These are phyloP conservation scores for Aspergillus pseudonomiae DNA, from an alignment of 2,329 filamentous ascomycete genomes.

Conservation along the genomic window DNA sequence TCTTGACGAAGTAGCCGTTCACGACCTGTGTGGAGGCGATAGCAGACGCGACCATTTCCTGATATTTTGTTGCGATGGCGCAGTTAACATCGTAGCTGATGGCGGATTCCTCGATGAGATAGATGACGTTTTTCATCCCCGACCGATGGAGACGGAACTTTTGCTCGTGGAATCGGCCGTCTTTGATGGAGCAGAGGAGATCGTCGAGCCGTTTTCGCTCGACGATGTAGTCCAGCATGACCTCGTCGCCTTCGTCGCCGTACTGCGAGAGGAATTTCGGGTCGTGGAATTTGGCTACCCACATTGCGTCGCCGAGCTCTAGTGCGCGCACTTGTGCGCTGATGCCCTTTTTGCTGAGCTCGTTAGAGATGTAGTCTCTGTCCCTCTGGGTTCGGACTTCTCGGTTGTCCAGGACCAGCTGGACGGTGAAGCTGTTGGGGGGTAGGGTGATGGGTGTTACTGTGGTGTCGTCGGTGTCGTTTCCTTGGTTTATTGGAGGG, in stretches of 20 bases:
- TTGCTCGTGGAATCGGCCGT: constrained; percentile 80
- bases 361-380: constrained; percentile 74
- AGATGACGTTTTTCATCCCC: constrained; percentile 75
- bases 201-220: constrained; percentile 82
- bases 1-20: constrained; percentile 77
- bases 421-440: constrained; percentile 69
- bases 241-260: constrained; percentile 63
- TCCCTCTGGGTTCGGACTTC: constrained; percentile 74
- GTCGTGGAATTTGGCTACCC: constrained; percentile 74
- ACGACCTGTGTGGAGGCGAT: constrained; percentile 78
- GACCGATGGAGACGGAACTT: constrained; percentile 76
- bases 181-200: constrained; percentile 77
- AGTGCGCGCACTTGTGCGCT: constrained; percentile 68
- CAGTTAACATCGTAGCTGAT: constrained; percentile 58
- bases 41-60: constrained; percentile 70
- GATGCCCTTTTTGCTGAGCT: constrained; percentile 68
- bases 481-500: background rate
- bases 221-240: constrained; percentile 78
- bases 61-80: constrained; percentile 52
- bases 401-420: constrained; percentile 73
- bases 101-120: constrained; percentile 74
- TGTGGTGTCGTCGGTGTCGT: constrained; percentile 23
- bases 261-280: constrained; percentile 57
- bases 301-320: constrained; percentile 75
- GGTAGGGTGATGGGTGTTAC: constrained; percentile 64